phyloP scores from a whole-genome alignment of 305 asterid species.

The Solanum hybrid region DNA sequence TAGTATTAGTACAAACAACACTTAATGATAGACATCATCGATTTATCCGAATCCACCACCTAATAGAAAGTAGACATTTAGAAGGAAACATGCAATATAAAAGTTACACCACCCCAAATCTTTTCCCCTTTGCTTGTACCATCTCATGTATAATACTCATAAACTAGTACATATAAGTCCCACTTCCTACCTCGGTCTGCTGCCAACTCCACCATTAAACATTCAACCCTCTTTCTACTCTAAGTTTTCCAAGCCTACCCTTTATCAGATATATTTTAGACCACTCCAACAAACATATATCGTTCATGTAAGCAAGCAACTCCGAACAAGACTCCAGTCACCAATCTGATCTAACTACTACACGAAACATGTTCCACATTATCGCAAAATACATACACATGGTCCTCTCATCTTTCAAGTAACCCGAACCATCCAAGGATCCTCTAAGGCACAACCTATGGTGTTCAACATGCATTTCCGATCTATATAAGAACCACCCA shows the following conservation, averaged over 20 bases:
- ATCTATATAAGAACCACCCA: not conserved
- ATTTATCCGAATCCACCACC: not conserved
- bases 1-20: not conserved
- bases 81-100: not conserved
- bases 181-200: not conserved
- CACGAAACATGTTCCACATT: not conserved
- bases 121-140: not conserved
- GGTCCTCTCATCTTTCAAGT: not conserved
- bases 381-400: no score
- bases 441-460: not conserved
- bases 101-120: not conserved
- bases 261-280: no score
- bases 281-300: not conserved
- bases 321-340: not conserved
- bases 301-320: not conserved
- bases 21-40: not conserved
- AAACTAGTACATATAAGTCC: not conserved
- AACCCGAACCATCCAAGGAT: not conserved
- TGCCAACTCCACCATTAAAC: not conserved
- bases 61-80: not conserved
- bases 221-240: not conserved
- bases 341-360: not conserved
- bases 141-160: no score
- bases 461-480: not conserved
- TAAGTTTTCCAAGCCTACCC: not conserved